Conservation (phyloP, 768 basidiomycete genomes). For the Trametes cinnabarina region DNA sequence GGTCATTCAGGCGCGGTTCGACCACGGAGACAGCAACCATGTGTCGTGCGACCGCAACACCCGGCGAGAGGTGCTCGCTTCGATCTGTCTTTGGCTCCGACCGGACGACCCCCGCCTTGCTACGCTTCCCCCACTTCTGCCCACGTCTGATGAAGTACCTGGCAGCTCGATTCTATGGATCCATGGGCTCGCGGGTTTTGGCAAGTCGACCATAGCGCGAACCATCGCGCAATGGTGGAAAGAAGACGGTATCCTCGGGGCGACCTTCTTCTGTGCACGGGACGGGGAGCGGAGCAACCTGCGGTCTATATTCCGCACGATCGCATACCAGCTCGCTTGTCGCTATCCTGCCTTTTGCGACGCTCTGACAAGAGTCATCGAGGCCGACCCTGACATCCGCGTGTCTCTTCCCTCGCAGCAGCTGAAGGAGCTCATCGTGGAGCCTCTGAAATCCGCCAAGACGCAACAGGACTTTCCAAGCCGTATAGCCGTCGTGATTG, state of each 20-base stretch:
- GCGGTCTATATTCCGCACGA: slow-evolving; percentile 7
- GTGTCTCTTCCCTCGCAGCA: background rate
- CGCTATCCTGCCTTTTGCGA: background rate
- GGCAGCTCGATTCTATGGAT: slow-evolving; percentile 10
- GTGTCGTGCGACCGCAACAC: background rate
- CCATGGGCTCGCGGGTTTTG: slow-evolving; percentile 11
- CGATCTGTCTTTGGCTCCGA: background rate
- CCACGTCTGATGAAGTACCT: too few relatives aligned
- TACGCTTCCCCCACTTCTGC: background rate
- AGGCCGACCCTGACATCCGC: background rate
- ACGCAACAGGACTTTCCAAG: background rate
- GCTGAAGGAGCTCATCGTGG: slow-evolving; percentile 8
- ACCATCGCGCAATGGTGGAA: slow-evolving; percentile 1
- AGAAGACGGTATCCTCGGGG: slow-evolving; percentile 6
- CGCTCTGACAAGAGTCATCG: background rate
- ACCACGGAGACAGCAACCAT: background rate
- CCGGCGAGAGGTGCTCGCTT: background rate
- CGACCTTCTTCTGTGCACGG: slow-evolving; percentile 18
- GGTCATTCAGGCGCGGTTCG: background rate
- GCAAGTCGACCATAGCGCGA: slow-evolving; percentile 13
- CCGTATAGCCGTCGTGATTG: slow-evolving; percentile 9
- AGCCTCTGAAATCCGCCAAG: background rate
- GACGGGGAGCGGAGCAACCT: slow-evolving; percentile 9
- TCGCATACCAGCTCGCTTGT: slow-evolving; percentile 11
- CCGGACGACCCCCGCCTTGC: background rate